These are phyloP conservation scores for Alternaria sp. DNA, from an alignment of 2,329 filamentous ascomycete genomes.

Conservation along the genomic window DNA sequence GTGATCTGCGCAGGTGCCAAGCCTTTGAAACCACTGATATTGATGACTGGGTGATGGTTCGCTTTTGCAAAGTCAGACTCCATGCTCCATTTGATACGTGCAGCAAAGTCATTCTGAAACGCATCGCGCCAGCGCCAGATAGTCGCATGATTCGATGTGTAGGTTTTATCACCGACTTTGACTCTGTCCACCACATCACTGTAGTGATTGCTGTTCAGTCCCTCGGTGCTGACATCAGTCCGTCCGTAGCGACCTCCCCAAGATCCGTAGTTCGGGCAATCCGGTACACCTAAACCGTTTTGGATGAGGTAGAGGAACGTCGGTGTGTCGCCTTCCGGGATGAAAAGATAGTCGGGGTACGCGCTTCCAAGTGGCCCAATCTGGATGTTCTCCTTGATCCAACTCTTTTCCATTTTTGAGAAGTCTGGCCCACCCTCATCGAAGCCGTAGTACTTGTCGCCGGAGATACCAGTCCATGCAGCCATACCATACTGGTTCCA, in stretches of 20 bases:
- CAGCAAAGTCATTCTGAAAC: constrained; percentile 63
- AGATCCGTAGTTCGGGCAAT: constrained; percentile 59
- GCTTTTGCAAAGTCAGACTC: constrained; percentile 45
- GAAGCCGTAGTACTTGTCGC: constrained; percentile 58
- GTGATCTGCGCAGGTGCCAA: constrained; percentile 52
- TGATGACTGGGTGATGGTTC: constrained; percentile 60
- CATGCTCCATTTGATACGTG: constrained; percentile 59
- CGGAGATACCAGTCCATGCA: constrained; percentile 66
- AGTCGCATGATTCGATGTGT: constrained; percentile 58
- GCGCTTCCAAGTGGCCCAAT: constrained; percentile 57
- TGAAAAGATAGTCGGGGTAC: constrained; percentile 59
- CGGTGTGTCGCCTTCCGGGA: constrained; percentile 64
- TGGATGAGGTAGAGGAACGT: constrained; percentile 61
- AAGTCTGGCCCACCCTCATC: constrained; percentile 61
- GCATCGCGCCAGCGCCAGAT: constrained; percentile 65
- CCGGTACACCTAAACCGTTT: constrained; percentile 59
- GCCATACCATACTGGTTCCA: constrained; percentile 65
- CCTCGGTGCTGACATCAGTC: constrained; percentile 47
- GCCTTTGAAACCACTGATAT: constrained; percentile 54
- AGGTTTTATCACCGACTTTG: constrained; percentile 43
- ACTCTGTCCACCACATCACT: constrained; percentile 52
- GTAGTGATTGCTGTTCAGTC: constrained; percentile 49
- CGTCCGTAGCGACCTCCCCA: constrained; percentile 61
- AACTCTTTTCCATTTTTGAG: constrained; percentile 59
- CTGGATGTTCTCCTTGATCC: constrained; percentile 64